Percentiles rank a stretch among this genome's conserved stretches.
These are phyloP conservation scores for Paraglomus occultum DNA, from an alignment of 192 early-diverging fungal species.

Conservation along the genomic window DNA sequence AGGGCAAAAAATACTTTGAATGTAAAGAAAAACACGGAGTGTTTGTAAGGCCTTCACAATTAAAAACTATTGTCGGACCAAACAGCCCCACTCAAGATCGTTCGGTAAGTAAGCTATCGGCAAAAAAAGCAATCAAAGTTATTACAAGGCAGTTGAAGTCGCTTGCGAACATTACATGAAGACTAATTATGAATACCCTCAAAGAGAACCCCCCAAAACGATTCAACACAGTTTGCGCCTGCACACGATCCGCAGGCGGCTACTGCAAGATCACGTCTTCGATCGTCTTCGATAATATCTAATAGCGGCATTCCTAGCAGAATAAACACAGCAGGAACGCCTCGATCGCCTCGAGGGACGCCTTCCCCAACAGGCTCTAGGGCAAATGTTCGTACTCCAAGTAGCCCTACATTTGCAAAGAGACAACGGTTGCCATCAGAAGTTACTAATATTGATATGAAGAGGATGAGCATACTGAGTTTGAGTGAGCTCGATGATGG, in stretches of 20 bases:
- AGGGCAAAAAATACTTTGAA: constrained; percentile 77
- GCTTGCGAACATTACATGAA: not conserved
- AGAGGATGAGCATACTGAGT: not conserved
- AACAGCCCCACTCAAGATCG: not conserved
- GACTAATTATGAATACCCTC: too few species aligned
- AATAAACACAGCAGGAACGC: constrained; percentile 7
- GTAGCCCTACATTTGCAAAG: constrained; percentile 21
- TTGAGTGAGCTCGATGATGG: not conserved
- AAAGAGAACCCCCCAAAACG: not conserved
- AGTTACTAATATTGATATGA: constrained; percentile 6
- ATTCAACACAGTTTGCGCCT: constrained; percentile 32
- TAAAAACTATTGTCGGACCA: constrained; percentile 33
- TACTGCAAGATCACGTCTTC: constrained; percentile 16
- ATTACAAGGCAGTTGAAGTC: not conserved
- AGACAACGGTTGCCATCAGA: not conserved
- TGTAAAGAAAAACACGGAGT: constrained; percentile 70
- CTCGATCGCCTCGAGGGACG: not conserved
- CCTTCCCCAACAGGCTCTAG: constrained; percentile 31
- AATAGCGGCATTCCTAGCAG: not conserved
- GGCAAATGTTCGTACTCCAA: constrained; percentile 18
- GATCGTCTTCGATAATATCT: not conserved
- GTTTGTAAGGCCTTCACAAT: constrained; percentile 72
- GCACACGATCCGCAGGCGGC: constrained; percentile 30
- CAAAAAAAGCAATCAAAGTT: not conserved
- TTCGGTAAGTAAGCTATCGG: constrained; percentile 10